Evolutionary conservation across 169 alveolate species (phyloP).

Genomic region (Pseudocohnilembus persalinus): DNA sequence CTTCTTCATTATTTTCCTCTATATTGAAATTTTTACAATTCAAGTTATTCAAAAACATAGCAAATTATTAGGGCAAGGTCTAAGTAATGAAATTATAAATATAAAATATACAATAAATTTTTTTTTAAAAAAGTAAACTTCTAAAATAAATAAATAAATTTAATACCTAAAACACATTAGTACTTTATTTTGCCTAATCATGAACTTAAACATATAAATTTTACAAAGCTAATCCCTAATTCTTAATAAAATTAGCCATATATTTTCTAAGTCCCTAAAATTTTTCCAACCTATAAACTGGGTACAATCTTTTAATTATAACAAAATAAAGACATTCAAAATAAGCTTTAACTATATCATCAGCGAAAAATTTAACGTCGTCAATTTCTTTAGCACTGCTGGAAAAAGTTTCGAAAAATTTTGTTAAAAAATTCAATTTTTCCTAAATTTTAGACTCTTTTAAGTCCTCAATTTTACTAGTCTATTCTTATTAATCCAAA

Average conservation of each 20-base stretch:
- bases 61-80: no score
- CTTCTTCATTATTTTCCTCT: no score
- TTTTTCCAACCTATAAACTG: not conserved
- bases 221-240: not conserved
- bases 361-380: constrained; percentile 11
- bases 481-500: not conserved
- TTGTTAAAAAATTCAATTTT: constrained; percentile 7
- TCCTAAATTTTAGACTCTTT: constrained; percentile 1
- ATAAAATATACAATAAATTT: no score
- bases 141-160: no score
- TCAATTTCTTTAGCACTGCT: constrained; percentile 1
- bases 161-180: no score
- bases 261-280: no score
- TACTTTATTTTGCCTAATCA: no score
- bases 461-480: not conserved
- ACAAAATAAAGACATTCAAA: constrained; percentile 20
- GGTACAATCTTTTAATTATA: constrained; percentile 1
- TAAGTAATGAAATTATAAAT: no score
- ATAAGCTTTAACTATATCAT: not conserved
- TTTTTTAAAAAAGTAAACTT: no score
- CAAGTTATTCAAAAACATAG: no score
- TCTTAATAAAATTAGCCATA: not conserved
- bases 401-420: constrained; percentile 12
- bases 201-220: no score
- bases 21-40: no score